Conservation (phyloP, 129 eudicot species). For the Centrapalus pauciflorus region DNA sequence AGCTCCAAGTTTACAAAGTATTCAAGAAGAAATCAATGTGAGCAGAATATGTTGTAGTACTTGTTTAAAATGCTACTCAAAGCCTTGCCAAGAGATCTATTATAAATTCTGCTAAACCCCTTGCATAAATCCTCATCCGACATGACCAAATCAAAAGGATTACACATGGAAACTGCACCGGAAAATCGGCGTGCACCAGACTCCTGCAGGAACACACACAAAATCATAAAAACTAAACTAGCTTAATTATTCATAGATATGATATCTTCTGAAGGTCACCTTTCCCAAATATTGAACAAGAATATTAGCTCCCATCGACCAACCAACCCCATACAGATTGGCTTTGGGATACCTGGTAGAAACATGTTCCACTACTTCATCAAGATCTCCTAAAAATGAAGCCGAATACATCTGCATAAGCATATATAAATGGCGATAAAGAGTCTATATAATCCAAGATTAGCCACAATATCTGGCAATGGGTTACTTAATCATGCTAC, state of each 20-base stretch:
- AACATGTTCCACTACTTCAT: conserved; percentile 61
- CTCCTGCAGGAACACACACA: conserved; percentile 43
- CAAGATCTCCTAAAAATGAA: conserved; percentile 64
- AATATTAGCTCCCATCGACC: conserved; percentile 84
- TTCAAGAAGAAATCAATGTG: not conserved
- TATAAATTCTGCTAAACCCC: conserved; percentile 68
- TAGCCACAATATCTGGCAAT: too few species aligned
- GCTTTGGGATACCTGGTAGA: conserved; percentile 53
- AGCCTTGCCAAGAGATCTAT: conserved; percentile 61
- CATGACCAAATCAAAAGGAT: conserved; percentile 73
- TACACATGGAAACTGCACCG: conserved; percentile 81
- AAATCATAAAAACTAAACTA: not conserved
- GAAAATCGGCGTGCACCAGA: conserved; percentile 55
- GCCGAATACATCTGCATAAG: conserved; percentile 75
- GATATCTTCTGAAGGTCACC: conserved; percentile 23
- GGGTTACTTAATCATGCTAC: not conserved
- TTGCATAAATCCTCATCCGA: conserved; percentile 68
- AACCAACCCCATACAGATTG: conserved; percentile 67
- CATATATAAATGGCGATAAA: not conserved
- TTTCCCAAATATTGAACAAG: conserved; percentile 70
- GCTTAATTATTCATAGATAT: not conserved
- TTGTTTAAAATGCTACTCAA: conserved; percentile 63
- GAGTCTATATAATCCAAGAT: not conserved
- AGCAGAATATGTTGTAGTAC: conserved; percentile 21
- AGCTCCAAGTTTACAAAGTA: not conserved